phyloP scores from a whole-genome alignment of 495 filamentous ascomycete species.

The Emericellopsis terricola region DNA sequence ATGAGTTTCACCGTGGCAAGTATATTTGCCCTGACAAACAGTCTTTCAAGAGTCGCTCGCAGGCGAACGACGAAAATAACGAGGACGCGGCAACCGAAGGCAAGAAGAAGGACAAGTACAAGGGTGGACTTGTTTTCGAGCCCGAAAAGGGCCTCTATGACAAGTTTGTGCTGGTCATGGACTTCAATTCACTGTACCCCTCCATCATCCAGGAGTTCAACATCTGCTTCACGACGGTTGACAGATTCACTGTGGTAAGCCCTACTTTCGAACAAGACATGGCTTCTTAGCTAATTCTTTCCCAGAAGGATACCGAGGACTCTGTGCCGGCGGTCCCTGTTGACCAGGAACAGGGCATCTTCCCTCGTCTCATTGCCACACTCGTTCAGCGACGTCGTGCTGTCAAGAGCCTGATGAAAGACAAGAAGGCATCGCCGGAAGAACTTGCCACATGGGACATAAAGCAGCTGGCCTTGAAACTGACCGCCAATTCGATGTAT shows the following conservation, averaged over 20 bases:
- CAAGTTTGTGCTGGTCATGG: conserved; percentile 94
- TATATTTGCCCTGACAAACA: conserved; percentile 95
- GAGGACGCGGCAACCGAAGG: conserved; percentile 49
- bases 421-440: conserved; percentile 67
- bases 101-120: conserved; percentile 98
- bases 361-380: conserved; percentile 78
- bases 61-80: conserved; percentile 40
- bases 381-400: conserved; percentile 72
- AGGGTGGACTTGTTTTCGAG: conserved; percentile 95
- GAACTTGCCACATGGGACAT: conserved; percentile 94
- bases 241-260: conserved; percentile 44
- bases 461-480: conserved; percentile 87
- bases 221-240: conserved; percentile 96
- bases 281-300: too few relatives aligned
- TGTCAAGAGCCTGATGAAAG: conserved; percentile 94
- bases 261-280: not conserved
- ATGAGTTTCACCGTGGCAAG: conserved; percentile 90
- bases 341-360: conserved; percentile 56
- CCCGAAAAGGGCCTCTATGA: conserved; percentile 95
- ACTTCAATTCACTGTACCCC: conserved; percentile 97
- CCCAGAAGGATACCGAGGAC: conserved; percentile 63
- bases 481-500: conserved; percentile 99
- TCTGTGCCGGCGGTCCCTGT: conserved; percentile 49
- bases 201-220: conserved; percentile 99
- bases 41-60: conserved; percentile 47